phyloP scores from a whole-genome alignment of 306 rosid species.

The Lathyrus oleraceus region DNA sequence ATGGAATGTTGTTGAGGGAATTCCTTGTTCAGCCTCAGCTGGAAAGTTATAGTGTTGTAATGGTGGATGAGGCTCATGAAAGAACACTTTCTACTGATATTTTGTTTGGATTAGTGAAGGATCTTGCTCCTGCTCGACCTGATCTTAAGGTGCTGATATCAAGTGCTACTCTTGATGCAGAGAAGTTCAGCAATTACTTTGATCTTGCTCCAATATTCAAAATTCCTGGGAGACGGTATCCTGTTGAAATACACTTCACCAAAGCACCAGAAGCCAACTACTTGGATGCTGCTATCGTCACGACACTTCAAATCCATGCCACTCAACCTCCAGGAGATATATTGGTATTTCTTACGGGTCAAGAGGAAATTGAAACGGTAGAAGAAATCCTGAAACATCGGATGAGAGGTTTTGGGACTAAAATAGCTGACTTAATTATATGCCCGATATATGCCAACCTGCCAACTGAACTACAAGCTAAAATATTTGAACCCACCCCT shows the following conservation, averaged over 20 bases:
- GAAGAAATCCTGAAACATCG: conserved; percentile 90
- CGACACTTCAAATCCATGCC: conserved; percentile 86
- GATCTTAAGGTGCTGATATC: conserved; percentile 90
- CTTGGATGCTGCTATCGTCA: conserved; percentile 88
- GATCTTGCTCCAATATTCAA: conserved; percentile 90
- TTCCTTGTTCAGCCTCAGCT: conserved; percentile 90
- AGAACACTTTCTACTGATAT: conserved; percentile 95
- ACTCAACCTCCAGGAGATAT: conserved; percentile 87
- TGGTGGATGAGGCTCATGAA: conserved; percentile 99
- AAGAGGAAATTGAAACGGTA: conserved; percentile 90
- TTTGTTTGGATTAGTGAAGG: conserved; percentile 91
- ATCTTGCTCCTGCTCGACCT: conserved; percentile 82
- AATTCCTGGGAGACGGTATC: conserved; percentile 87
- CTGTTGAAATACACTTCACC: conserved; percentile 80
- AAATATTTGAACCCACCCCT: conserved; percentile 92
- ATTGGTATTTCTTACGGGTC: conserved; percentile 88
- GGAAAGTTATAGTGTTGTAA: conserved; percentile 87
- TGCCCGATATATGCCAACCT: conserved; percentile 95
- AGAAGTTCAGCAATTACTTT: conserved; percentile 84
- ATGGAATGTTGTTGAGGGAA: conserved; percentile 93
- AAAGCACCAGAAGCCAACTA: conserved; percentile 93
- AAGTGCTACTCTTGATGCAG: conserved; percentile 94
- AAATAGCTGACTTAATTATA: conserved; percentile 86
- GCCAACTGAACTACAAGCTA: conserved; percentile 89
- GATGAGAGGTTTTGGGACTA: conserved; percentile 77